A percentile compares a stretch with the other conserved stretches of the same genome.
phyloP scores from a whole-genome alignment of 2,329 filamentous ascomycete species.

The Pseudohalonectria lignicola region DNA sequence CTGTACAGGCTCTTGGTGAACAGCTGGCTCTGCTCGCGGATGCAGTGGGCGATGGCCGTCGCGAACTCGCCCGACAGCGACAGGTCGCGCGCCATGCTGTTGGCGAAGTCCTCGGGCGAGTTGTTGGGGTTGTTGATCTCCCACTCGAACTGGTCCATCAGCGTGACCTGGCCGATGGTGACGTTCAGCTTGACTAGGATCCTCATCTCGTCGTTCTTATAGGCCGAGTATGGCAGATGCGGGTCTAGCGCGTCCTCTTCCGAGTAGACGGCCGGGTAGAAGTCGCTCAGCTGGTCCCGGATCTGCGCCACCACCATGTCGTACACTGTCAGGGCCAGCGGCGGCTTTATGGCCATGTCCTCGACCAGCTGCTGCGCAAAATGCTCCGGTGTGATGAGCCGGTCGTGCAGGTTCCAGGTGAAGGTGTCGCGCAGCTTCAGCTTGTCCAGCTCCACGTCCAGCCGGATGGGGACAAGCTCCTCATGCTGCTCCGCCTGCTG shows the following conservation, averaged over 20 bases:
- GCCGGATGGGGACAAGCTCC: conserved; percentile 78
- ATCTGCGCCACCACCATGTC: conserved; percentile 58
- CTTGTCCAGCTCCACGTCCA: conserved; percentile 94
- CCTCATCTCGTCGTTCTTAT: conserved; percentile 99
- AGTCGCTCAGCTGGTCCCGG: conserved; percentile 83
- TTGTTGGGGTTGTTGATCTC: conserved; percentile 94
- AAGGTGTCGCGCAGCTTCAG: conserved; percentile 94
- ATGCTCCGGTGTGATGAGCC: conserved; percentile 64
- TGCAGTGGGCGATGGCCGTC: conserved; percentile 94
- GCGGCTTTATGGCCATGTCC: conserved; percentile 70
- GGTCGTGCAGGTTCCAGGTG: conserved; percentile 95
- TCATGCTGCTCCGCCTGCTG: conserved; percentile 85
- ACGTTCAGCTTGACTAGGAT: conserved; percentile 94
- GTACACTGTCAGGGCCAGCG: conserved; percentile 40
- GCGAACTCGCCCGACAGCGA: conserved; percentile 92
- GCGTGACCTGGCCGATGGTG: conserved; percentile 86
- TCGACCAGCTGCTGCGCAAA: conserved; percentile 88
- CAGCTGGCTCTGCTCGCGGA: conserved; percentile 88
- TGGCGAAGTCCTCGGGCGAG: conserved; percentile 88
- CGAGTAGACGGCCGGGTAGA: conserved; percentile 82
- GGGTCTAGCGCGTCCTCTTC: conserved; percentile 86
- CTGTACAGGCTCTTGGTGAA: conserved; percentile 92
- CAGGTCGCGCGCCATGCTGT: conserved; percentile 78
- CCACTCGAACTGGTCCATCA: conserved; percentile 98
- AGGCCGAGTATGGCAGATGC: conserved; percentile 79